Conservation (phyloP, 768 basidiomycete genomes). For the Phylloporus arenicola region DNA sequence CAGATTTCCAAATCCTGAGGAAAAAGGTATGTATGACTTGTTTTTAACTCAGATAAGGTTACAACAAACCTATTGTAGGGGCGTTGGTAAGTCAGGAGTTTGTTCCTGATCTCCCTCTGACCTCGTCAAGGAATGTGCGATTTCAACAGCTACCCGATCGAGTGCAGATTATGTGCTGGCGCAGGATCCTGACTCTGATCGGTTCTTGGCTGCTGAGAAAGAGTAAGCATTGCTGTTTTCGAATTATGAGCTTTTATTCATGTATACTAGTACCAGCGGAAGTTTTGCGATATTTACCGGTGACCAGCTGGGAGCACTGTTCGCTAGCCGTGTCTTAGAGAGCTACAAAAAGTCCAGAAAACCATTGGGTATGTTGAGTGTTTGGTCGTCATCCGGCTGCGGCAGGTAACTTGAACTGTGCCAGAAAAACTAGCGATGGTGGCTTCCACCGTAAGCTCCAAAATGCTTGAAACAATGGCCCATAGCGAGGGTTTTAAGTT, state of each 20-base stretch:
- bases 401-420: constrained; percentile 31
- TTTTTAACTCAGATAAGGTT: constrained; percentile 1
- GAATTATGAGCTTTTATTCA: background rate
- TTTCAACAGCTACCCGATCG: constrained; percentile 51
- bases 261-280: constrained; percentile 32
- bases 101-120: background rate
- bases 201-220: constrained; percentile 74
- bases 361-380: constrained; percentile 34
- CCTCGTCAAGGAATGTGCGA: constrained; percentile 59
- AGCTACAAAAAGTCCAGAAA: constrained; percentile 43
- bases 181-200: constrained; percentile 86
- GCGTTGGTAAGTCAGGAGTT: constrained; percentile 38
- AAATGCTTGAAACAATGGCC: constrained; percentile 82
- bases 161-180: constrained; percentile 67
- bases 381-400: constrained; percentile 32
- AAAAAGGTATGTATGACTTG: constrained; percentile 61
- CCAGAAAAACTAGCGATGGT: constrained; percentile 73
- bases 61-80: constrained; percentile 29
- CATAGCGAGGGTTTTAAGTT: constrained; percentile 74
- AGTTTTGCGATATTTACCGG: constrained; percentile 74
- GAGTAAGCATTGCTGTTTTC: constrained; percentile 34
- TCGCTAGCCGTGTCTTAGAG: constrained; percentile 44
- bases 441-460: constrained; percentile 86
- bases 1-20: constrained; percentile 84
- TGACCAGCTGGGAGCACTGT: constrained; percentile 69